A percentile compares a stretch with the other conserved stretches of the same genome.
Evolutionary conservation across 352 stramenopile species (phyloP).

Genomic region (Pythium aphanidermatum): DNA sequence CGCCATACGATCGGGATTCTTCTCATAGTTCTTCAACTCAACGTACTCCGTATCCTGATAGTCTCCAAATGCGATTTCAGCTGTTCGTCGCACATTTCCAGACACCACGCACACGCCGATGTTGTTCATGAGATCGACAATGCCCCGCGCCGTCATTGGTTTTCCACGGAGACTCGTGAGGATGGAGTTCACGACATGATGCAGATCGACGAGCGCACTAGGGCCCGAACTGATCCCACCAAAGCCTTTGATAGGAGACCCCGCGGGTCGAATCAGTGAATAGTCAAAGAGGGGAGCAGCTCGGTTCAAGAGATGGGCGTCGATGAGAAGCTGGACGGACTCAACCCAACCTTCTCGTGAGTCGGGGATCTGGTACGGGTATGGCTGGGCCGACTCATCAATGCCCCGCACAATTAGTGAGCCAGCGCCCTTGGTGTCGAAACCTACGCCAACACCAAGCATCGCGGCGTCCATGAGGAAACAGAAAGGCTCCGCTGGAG

Average conservation of each 20-base stretch:
- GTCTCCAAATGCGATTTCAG: conserved; percentile 93
- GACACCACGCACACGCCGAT: conserved; percentile 88
- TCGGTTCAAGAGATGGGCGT: conserved; percentile 72
- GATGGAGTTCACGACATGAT: conserved; percentile 49
- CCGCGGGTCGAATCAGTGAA: conserved; percentile 69
- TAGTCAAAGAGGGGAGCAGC: conserved; percentile 71
- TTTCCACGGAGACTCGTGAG: conserved; percentile 47
- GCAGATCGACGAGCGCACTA: conserved; percentile 63
- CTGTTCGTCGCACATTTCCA: conserved; percentile 90
- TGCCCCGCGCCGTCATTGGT: conserved; percentile 57
- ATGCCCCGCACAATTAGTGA: conserved; percentile 42
- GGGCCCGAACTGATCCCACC: conserved; percentile 87
- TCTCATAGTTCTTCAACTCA: conserved; percentile 89
- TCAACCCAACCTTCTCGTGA: conserved; percentile 86
- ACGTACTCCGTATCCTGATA: conserved; percentile 84
- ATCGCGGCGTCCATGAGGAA: conserved; percentile 96
- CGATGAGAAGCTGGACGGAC: conserved; percentile 71
- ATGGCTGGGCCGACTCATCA: conserved; percentile 12
- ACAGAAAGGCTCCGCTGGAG: conserved; percentile 82
- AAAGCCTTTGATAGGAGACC: conserved; percentile 86
- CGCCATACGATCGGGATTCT: conserved; percentile 81
- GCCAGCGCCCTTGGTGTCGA: conserved; percentile 88
- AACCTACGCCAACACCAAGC: conserved; percentile 92
- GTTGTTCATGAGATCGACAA: conserved; percentile 93
- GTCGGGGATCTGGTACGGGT: conserved; percentile 40